Evolutionary conservation across 768 basidiomycete species (phyloP), one percentile per base, ranked within the genome.

Genomic region (Goffeauzyma gilvescens): DNA sequence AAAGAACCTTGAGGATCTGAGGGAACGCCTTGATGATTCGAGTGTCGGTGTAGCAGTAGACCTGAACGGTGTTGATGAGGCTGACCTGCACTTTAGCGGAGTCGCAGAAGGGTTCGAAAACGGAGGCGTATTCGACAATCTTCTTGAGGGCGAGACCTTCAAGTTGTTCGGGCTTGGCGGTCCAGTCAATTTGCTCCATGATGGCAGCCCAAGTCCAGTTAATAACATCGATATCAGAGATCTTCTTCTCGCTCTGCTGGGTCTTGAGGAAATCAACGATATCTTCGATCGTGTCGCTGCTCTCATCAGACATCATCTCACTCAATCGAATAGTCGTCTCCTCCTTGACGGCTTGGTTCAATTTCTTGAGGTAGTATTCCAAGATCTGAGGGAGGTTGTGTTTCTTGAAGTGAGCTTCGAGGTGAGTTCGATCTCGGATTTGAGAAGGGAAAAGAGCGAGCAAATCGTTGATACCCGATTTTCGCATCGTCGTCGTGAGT

Each of bases 21-120:
- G 85, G 79, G 71, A 98, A 96, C 6, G 85, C 72, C 62, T 87
- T 87, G 66, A 87, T 89, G 58, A 90, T 73, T 44, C 83, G 81
- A 20, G 86, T 89, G 58, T 95, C 85, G 67, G 90, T 85, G 65
- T 96, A 93, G 64, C 84, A 89, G 68, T 90, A 83, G 50, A 84
- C 72, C 68, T 98, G 90, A 5, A 90, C 84, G 39, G 79, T 74
- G 63, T 96, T 96, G 66, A 98, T 86, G 42, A 98, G 73, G 24
- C 81, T 76, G 27, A 98, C 82, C 66, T 98, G 76, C 17, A 83
- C 81, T 66, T 89, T 89, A 15, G 85, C 74, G 41, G 77, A 75
- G 46, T 75, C 72, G 58, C 79, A 84, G 70, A 98, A 98, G 24
- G 83, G 76, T 65, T 87, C 84, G 40, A 98, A 69, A 45, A 95